A percentile compares a stretch with the other conserved stretches of the same genome.
phyloP scores from a whole-genome alignment of 805 yeast species.

The Metschnikowia vanudenii region DNA sequence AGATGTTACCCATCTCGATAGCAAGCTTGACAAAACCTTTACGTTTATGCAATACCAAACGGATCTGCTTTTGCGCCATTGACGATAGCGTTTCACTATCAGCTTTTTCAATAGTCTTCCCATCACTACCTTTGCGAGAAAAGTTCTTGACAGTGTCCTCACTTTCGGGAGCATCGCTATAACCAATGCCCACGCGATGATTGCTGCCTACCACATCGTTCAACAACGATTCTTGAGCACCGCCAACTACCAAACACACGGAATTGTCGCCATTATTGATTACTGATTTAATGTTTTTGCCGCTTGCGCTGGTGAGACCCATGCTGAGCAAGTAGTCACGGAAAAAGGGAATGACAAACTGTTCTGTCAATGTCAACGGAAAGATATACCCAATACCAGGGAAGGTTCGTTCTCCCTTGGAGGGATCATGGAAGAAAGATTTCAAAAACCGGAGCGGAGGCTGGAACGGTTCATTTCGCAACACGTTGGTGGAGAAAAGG shows the following conservation, averaged over 20 bases:
- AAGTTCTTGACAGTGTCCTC: conserved; percentile 10
- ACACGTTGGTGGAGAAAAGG: conserved; percentile 60
- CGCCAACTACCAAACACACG: conserved; percentile 90
- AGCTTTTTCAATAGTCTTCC: neutral
- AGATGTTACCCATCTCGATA: conserved; percentile 70
- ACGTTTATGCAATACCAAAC: conserved; percentile 71
- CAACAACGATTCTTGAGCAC: conserved; percentile 85
- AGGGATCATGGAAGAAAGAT: conserved; percentile 58
- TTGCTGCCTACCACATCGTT: conserved; percentile 37
- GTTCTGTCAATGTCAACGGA: conserved; percentile 76
- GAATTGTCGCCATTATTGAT: conserved; percentile 64
- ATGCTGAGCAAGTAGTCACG: conserved; percentile 79
- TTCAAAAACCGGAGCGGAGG: conserved; percentile 34
- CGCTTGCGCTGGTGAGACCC: conserved; percentile 84
- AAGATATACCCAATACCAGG: conserved; percentile 81
- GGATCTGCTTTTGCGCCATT: conserved; percentile 39
- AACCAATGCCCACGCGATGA: conserved; percentile 37
- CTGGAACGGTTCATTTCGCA: conserved; percentile 43
- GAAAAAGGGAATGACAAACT: conserved; percentile 80
- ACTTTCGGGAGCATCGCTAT: conserved; percentile 16
- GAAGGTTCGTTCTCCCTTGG: conserved; percentile 61
- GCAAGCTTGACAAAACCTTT: conserved; percentile 91
- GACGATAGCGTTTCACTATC: conserved; percentile 7
- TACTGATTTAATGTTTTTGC: conserved; percentile 63
- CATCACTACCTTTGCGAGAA: neutral